phyloP scores from a whole-genome alignment of 2,329 filamentous ascomycete species.

The Monosporascus sp. region DNA sequence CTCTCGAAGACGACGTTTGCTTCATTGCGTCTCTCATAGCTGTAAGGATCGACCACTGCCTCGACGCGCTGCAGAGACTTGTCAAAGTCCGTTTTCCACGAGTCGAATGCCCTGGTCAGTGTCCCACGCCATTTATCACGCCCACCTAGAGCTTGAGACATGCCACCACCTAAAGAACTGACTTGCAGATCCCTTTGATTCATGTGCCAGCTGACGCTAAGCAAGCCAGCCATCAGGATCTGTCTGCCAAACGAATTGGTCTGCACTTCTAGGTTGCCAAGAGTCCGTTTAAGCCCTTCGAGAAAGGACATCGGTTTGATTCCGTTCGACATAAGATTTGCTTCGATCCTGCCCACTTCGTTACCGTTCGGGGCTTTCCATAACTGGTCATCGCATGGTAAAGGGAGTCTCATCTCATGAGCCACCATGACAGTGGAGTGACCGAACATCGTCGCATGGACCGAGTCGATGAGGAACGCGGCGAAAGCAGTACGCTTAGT shows the following conservation, averaged over 20 bases:
- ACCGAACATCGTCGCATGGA: slow-evolving; percentile 96
- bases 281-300: slow-evolving; percentile 82
- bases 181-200: slow-evolving; percentile 93
- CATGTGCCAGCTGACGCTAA: slow-evolving; percentile 97
- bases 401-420: slow-evolving; percentile 84
- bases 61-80: slow-evolving; percentile 64
- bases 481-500: slow-evolving; percentile 87
- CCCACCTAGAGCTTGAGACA: slow-evolving; percentile 73
- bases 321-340: slow-evolving; percentile 72
- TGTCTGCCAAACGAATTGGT: slow-evolving; percentile 93
- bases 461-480: slow-evolving; percentile 91
- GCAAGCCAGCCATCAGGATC: slow-evolving; percentile 86
- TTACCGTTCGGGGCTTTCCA: slow-evolving; percentile 87
- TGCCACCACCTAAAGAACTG: slow-evolving; percentile 69
- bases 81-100: slow-evolving; percentile 91
- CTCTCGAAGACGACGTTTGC: slow-evolving; percentile 71
- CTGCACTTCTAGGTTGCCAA: slow-evolving; percentile 78
- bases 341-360: slow-evolving; percentile 80
- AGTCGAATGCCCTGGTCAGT: slow-evolving; percentile 82
- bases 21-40: slow-evolving; percentile 58
- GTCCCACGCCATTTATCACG: slow-evolving; percentile 87
- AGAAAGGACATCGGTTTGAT: slow-evolving; percentile 83
- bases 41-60: slow-evolving; percentile 47
- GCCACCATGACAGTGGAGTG: slow-evolving; percentile 96
- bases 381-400: slow-evolving; percentile 87